phyloP scores from a whole-genome alignment of 208 protist genomes.

The Hexamita inflata region DNA sequence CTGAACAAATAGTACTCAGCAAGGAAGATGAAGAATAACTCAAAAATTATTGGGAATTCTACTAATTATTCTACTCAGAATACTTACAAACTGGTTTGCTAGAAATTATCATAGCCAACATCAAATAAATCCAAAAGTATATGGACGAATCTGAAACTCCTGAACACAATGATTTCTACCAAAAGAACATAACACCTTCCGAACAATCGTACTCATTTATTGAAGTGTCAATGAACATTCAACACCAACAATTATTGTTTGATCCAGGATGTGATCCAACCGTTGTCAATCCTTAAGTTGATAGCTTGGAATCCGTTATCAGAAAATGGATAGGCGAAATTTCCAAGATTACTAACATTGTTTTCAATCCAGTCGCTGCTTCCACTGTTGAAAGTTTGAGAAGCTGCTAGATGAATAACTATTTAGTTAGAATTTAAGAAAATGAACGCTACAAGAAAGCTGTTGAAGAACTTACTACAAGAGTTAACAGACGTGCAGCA shows the following conservation, averaged over 20 bases:
- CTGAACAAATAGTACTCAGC: not conserved
- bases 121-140: not conserved
- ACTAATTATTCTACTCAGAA: not conserved
- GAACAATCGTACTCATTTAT: no score
- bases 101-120: constrained; percentile 12
- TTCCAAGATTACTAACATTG: not conserved
- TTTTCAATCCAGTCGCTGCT: not conserved
- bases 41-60: not conserved
- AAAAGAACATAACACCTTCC: no score
- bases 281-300: not conserved
- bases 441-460: not conserved
- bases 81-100: constrained; percentile 7
- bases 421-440: not conserved
- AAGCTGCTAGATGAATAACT: not conserved
- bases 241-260: constrained; percentile 1
- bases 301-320: not conserved
- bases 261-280: not conserved
- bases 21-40: not conserved
- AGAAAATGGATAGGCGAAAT: not conserved
- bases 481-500: not conserved
- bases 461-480: not conserved
- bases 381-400: not conserved
- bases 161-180: constrained; percentile 26
- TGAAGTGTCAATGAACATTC: constrained; percentile 1
- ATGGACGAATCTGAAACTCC: constrained; percentile 20